phyloP scores from a whole-genome alignment of 805 yeast genomes.

The Ogataea methylovora region DNA sequence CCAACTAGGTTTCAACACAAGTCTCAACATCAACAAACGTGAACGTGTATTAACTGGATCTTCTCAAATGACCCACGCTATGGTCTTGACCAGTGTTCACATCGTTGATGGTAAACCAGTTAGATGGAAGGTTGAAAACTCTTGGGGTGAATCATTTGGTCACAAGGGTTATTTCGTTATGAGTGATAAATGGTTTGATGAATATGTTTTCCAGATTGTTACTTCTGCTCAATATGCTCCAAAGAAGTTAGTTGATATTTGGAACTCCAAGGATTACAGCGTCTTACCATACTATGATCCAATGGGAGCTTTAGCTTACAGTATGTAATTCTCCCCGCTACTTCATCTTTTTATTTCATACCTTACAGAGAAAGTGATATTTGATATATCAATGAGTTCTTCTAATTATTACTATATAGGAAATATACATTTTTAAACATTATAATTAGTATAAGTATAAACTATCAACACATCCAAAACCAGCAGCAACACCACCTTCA shows the following conservation, averaged over 20 bases:
- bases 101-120: slow-evolving; percentile 49
- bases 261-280: slow-evolving; percentile 40
- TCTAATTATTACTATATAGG: no score
- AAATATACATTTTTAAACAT: no score
- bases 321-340: not conserved
- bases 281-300: slow-evolving; percentile 69
- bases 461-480: slow-evolving; percentile 94
- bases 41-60: slow-evolving; percentile 27
- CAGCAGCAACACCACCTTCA: slow-evolving; percentile 99
- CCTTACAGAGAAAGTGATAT: no score
- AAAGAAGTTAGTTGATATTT: slow-evolving; percentile 33
- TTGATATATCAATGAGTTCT: no score
- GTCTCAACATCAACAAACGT: slow-evolving; percentile 25
- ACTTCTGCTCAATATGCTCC: slow-evolving; percentile 26
- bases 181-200: slow-evolving; percentile 71
- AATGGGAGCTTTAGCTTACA: slow-evolving; percentile 62
- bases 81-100: slow-evolving; percentile 80
- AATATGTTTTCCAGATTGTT: slow-evolving; percentile 68
- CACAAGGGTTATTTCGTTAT: slow-evolving; percentile 63
- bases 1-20: slow-evolving; percentile 43
- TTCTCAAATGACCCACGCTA: slow-evolving; percentile 85
- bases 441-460: slow-evolving; percentile 41
- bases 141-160: slow-evolving; percentile 72
- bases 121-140: slow-evolving; percentile 72
- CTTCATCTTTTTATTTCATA: not conserved